These are phyloP conservation scores for Mycosarcoma mackinlayi DNA, from an alignment of 1,284 basidiomycete species.

Conservation along the genomic window DNA sequence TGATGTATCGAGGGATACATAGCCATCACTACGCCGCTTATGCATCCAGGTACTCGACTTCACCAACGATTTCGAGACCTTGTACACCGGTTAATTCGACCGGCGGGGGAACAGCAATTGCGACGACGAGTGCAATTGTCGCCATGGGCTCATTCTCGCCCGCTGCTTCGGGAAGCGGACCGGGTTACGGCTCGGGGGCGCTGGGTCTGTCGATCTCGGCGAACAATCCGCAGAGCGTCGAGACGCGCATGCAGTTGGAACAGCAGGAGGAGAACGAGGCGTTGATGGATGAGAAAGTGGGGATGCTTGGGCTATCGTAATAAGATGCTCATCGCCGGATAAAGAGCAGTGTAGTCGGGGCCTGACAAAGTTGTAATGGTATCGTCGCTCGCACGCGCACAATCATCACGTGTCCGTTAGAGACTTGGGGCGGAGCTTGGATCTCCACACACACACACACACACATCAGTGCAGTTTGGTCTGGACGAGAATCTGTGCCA, in stretches of 20 bases:
- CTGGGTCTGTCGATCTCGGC: constrained; percentile 45
- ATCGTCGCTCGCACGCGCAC: too few species aligned
- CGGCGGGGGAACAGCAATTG: constrained; percentile 1
- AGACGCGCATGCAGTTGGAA: constrained; percentile 24
- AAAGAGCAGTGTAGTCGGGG: too few species aligned
- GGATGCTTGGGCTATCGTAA: constrained; percentile 41
- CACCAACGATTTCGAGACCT: constrained; percentile 38
- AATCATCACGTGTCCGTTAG: too few species aligned
- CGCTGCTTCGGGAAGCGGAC: constrained; percentile 41
- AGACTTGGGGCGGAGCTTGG: too few species aligned
- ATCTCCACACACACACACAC: too few species aligned
- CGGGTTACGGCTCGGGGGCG: constrained; percentile 52
- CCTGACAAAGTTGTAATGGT: constrained; percentile 27
- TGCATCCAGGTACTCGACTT: constrained; percentile 33
- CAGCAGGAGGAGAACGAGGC: constrained; percentile 42
- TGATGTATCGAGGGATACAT: constrained; percentile 23
- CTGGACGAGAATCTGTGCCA: too few species aligned
- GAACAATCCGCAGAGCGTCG: constrained; percentile 26
- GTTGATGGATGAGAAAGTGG: constrained; percentile 41
- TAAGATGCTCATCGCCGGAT: too few species aligned
- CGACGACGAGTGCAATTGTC: background rate
- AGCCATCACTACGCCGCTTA: constrained; percentile 15
- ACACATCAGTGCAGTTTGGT: too few species aligned
- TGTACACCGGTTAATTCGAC: constrained; percentile 29
- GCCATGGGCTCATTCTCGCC: constrained; percentile 27